Conservation (phyloP, 148 eudicot species). For the Rhododendron mucronatum region DNA sequence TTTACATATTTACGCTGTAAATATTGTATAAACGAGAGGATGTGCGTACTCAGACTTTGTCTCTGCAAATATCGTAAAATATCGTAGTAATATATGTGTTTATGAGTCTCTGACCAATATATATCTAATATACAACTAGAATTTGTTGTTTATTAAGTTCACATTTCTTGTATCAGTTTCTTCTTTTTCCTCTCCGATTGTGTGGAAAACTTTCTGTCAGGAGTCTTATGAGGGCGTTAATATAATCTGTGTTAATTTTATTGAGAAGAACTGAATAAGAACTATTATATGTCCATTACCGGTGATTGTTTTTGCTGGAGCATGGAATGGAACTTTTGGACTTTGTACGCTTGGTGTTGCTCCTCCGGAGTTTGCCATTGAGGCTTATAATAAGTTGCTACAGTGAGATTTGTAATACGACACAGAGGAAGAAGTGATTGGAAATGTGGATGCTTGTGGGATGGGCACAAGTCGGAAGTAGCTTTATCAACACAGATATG, state of each 20-base stretch:
- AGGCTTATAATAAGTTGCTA: slow-evolving; percentile 1
- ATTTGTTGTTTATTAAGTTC: neutral
- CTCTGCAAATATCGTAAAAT: neutral
- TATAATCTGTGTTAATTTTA: neutral
- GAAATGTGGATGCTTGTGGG: neutral
- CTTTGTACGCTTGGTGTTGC: neutral
- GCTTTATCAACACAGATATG: neutral
- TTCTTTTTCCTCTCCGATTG: neutral
- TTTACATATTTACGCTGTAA: neutral
- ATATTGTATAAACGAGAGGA: neutral
- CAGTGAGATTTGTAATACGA: neutral
- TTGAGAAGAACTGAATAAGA: neutral
- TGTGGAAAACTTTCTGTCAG: neutral
- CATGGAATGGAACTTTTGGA: neutral
- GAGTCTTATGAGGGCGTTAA: neutral
- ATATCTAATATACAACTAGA: neutral
- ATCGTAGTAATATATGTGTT: neutral
- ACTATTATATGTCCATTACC: neutral
- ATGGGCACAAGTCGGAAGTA: neutral
- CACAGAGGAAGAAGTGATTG: neutral
- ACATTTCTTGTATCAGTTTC: neutral
- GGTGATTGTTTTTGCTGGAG: neutral
- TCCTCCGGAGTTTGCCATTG: neutral
- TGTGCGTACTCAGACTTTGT: neutral
- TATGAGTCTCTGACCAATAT: neutral